Conservation (phyloP, 1,284 basidiomycete species). For the Apiotrichum porosum region DNA sequence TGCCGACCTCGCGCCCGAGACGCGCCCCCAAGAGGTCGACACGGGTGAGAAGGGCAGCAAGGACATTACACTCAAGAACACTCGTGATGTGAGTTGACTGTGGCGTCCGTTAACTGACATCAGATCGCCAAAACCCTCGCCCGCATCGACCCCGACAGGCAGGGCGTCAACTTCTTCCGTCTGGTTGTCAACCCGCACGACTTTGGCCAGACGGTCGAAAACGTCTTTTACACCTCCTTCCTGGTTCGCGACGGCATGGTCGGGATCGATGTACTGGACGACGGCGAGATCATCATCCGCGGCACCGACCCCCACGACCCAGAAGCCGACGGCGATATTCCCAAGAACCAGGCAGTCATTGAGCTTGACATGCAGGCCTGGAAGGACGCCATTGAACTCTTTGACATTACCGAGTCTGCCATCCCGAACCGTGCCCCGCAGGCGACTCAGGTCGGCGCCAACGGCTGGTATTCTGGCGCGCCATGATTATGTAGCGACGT, state of each 20-base stretch:
- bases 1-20: constrained; percentile 17
- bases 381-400: constrained; percentile 49
- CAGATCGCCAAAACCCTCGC: constrained; percentile 27
- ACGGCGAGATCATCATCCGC: constrained; percentile 47
- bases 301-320: constrained; percentile 25
- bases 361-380: constrained; percentile 50
- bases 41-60: constrained; percentile 15
- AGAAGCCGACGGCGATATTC: constrained; percentile 28
- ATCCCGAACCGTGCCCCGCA: constrained; percentile 46
- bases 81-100: constrained; percentile 19
- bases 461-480: constrained; percentile 9
- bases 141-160: constrained; percentile 18
- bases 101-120: not conserved
- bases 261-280: constrained; percentile 37
- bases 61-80: constrained; percentile 25
- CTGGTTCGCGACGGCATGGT: constrained; percentile 52
- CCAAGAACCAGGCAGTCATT: constrained; percentile 52
- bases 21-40: constrained; percentile 27
- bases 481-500: not conserved
- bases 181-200: constrained; percentile 13
- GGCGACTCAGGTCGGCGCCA: not conserved
- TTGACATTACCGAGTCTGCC: constrained; percentile 47
- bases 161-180: constrained; percentile 49
- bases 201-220: constrained; percentile 52
- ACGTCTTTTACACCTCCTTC: constrained; percentile 56